Percentiles rank a stretch among this genome's conserved stretches.
Conservation (phyloP, 306 rosid genomes). For the Myrica gale region DNA sequence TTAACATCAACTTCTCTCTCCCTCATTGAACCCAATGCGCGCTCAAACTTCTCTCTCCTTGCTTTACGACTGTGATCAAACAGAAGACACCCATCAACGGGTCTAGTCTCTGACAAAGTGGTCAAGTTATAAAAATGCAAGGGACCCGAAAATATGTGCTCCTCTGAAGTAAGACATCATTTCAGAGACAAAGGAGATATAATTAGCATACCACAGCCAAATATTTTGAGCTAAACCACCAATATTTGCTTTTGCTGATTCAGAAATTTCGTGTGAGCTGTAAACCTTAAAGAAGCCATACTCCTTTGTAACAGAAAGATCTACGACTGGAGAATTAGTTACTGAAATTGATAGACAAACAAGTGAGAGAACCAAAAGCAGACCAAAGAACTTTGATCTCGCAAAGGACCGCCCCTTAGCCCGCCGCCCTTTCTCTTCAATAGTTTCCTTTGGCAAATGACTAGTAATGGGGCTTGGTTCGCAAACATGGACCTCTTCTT, state of each 20-base stretch:
- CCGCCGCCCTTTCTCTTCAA: slow-evolving; percentile 25
- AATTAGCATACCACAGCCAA: slow-evolving; percentile 32
- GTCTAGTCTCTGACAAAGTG: slow-evolving; percentile 21
- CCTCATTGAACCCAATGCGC: not conserved
- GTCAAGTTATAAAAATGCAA: slow-evolving; percentile 55
- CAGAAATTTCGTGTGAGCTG: slow-evolving; percentile 31
- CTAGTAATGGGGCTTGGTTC: slow-evolving; percentile 28
- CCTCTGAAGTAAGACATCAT: slow-evolving; percentile 39
- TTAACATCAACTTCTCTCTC: slow-evolving; percentile 6
- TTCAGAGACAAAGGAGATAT: slow-evolving; percentile 35
- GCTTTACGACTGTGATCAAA: slow-evolving; percentile 26
- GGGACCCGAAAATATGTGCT: slow-evolving; percentile 28
- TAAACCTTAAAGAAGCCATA: slow-evolving; percentile 22
- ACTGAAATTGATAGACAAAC: slow-evolving; percentile 39
- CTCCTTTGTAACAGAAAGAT: slow-evolving; percentile 36
- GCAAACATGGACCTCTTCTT: slow-evolving; percentile 25
- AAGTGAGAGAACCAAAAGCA: slow-evolving; percentile 47
- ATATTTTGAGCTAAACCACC: slow-evolving; percentile 36
- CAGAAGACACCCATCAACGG: slow-evolving; percentile 26
- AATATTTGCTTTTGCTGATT: slow-evolving; percentile 42
- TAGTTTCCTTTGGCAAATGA: slow-evolving; percentile 26
- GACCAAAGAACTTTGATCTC: slow-evolving; percentile 39
- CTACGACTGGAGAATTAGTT: slow-evolving; percentile 34
- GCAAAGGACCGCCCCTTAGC: slow-evolving; percentile 33
- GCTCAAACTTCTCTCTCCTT: slow-evolving; percentile 14